A percentile compares a stretch with the other conserved stretches of the same genome.
These are phyloP conservation scores for Suhomyces emberorum DNA, from an alignment of 805 yeast species.

Conservation along the genomic window DNA sequence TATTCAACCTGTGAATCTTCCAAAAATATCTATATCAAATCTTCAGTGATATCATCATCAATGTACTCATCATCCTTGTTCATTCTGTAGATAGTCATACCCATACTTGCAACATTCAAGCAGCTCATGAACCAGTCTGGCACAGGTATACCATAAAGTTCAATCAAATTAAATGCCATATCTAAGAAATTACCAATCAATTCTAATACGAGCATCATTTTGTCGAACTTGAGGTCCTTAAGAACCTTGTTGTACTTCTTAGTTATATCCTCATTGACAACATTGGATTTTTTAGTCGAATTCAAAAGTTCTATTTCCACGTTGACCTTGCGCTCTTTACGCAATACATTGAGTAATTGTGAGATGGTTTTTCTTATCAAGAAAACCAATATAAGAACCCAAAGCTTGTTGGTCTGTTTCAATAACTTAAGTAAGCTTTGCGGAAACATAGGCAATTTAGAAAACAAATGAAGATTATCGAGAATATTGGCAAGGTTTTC, in stretches of 20 bases:
- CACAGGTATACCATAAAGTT: slow-evolving; percentile 31
- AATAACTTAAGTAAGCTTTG: slow-evolving; percentile 25
- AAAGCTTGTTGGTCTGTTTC: slow-evolving; percentile 41
- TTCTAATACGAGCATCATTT: slow-evolving; percentile 39
- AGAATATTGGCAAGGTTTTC: slow-evolving; percentile 38
- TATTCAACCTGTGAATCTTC: too few relatives aligned
- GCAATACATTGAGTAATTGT: slow-evolving; percentile 38
- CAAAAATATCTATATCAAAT: slow-evolving; percentile 32
- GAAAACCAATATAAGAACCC: slow-evolving; percentile 41
- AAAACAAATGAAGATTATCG: slow-evolving; percentile 41
- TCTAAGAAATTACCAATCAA: slow-evolving; percentile 42
- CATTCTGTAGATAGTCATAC: slow-evolving; percentile 48
- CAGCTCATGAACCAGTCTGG: slow-evolving; percentile 43
- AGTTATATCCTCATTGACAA: slow-evolving; percentile 21
- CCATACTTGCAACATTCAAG: slow-evolving; percentile 41
- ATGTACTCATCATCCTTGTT: slow-evolving; percentile 45
- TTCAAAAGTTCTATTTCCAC: slow-evolving; percentile 32
- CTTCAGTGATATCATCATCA: slow-evolving; percentile 43
- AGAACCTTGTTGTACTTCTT: slow-evolving; percentile 37
- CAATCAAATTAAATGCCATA: slow-evolving; percentile 38
- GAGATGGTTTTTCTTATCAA: slow-evolving; percentile 40
- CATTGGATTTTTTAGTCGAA: slow-evolving; percentile 11
- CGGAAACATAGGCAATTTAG: slow-evolving; percentile 44
- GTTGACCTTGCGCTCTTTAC: slow-evolving; percentile 37
- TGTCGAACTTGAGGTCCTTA: slow-evolving; percentile 41